Evolutionary conservation across 768 basidiomycete genomes (phyloP).

Genomic region (Mrakia hoshinonis): DNA sequence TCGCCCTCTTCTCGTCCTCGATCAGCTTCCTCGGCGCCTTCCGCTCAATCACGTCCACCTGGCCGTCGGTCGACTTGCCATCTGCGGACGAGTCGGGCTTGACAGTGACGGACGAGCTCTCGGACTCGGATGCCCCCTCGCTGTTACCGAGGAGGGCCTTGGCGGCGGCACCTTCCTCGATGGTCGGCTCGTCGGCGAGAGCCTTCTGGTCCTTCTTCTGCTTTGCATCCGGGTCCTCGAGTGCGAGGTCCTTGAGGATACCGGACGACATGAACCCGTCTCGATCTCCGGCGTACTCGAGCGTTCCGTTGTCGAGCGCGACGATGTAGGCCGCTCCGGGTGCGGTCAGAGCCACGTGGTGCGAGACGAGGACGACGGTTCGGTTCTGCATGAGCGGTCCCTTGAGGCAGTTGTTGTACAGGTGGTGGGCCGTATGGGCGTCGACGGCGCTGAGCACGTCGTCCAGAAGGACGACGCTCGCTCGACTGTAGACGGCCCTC

Average conservation of each 20-base stretch:
- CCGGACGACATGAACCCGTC: conserved; percentile 60
- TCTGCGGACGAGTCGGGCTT: conserved; percentile 11
- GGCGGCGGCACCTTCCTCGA: conserved; percentile 3
- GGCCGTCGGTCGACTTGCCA: background rate
- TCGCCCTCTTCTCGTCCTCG: conserved; percentile 63
- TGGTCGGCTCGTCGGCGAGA: conserved; percentile 33
- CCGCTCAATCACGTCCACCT: conserved; percentile 30
- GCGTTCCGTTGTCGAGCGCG: conserved; percentile 49
- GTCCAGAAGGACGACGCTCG: conserved; percentile 70
- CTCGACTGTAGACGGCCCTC: conserved; percentile 55
- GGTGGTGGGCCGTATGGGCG: conserved; percentile 71
- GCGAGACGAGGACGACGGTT: conserved; percentile 82
- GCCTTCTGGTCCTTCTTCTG: conserved; percentile 44
- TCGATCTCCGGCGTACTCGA: conserved; percentile 61
- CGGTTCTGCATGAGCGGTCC: conserved; percentile 70
- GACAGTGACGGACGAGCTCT: conserved; percentile 10
- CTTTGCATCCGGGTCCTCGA: conserved; percentile 43
- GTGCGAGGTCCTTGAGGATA: conserved; percentile 58
- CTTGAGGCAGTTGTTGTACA: conserved; percentile 67
- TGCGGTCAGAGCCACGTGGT: conserved; percentile 81
- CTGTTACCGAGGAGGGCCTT: background rate
- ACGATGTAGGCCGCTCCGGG: conserved; percentile 74
- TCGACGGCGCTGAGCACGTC: conserved; percentile 74
- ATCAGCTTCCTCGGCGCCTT: conserved; percentile 70
- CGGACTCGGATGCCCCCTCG: background rate